Evolutionary conservation across 2,329 filamentous ascomycete species (phyloP), one percentile per base, ranked within the genome.

Genomic region (Simplicillium aogashimaense): DNA sequence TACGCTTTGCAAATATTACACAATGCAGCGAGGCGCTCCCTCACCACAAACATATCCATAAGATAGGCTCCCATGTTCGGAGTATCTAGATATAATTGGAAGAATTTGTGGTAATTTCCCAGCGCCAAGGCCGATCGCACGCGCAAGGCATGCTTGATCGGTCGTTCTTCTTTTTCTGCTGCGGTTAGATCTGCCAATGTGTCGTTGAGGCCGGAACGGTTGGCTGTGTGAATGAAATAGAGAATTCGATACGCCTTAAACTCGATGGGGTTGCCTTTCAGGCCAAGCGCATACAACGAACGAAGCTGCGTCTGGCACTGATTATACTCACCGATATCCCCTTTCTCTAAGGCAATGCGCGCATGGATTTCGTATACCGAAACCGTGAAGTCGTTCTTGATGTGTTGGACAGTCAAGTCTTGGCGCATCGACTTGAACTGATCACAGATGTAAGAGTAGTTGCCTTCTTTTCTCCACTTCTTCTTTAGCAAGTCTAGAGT

Each of bases 271-370:
- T 89, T 88, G 55, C 90, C 92, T 58, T 86, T 86, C 60, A 95
- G 70, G 51, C 86, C 84, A 67, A 86, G 78, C 61, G 78, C 78
- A 66, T 98, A 97, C 55, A 98, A 71, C 50, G 84, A 87, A 64
- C 87, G 86, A 59, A 98, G 74, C 69, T 98, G 92, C 56, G 92
- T 97, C 72, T 98, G 92, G 66, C 92, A 98, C 76, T 98, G 92
- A 72, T 98, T 98, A 92, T 98, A 98, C 92, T 98, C 92, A 98
- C 92, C 90, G 71, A 97, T 78, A 72, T 98, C 92, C 67, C 86
- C 88, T 76, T 94, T 95, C 66, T 98, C 90, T 64, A 98, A 73
- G 51, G 92, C 92, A 66, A 98, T 97, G 45, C 92, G 83, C 48
- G 90, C 92, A 66, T 98, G 92, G 46, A 90, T 94, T 67, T 98